These are phyloP conservation scores for Malassezia furfur DNA, from an alignment of 1,284 basidiomycete species.

Conservation along the genomic window DNA sequence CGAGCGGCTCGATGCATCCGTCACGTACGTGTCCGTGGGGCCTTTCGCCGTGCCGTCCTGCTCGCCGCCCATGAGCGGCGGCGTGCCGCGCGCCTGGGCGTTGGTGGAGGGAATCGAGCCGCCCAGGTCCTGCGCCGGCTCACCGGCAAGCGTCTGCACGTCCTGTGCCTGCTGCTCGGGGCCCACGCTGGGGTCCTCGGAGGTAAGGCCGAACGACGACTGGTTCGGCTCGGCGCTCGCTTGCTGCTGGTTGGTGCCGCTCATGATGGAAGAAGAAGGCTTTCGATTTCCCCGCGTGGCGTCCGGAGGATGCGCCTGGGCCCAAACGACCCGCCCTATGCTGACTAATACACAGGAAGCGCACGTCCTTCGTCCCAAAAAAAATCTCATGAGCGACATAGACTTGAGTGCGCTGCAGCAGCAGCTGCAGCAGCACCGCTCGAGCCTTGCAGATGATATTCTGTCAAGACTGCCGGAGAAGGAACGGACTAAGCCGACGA, in stretches of 20 bases:
- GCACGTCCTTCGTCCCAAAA: too few relatives aligned
- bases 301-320: too few relatives aligned
- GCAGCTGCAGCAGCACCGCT: conserved; percentile 35
- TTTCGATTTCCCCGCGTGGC: too few relatives aligned
- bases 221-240: not conserved
- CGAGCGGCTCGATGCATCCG: too few relatives aligned
- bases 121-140: not conserved
- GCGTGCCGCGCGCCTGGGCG: not conserved
- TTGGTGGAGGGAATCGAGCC: not conserved
- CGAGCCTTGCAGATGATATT: conserved; percentile 34
- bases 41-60: too few relatives aligned
- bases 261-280: too few relatives aligned
- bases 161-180: not conserved
- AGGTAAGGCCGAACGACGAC: not conserved
- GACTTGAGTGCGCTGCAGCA: conserved; percentile 36
- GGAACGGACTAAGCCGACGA: not conserved
- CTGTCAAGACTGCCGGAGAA: conserved; percentile 25
- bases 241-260: not conserved
- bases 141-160: not conserved
- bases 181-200: not conserved
- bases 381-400: conserved; percentile 4
- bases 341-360: not conserved
- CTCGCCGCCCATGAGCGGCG: not conserved
- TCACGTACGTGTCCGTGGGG: too few relatives aligned
- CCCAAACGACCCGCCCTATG: not conserved